phyloP scores from a whole-genome alignment of 2,329 filamentous ascomycete species.

The Penicillium griseofulvum region DNA sequence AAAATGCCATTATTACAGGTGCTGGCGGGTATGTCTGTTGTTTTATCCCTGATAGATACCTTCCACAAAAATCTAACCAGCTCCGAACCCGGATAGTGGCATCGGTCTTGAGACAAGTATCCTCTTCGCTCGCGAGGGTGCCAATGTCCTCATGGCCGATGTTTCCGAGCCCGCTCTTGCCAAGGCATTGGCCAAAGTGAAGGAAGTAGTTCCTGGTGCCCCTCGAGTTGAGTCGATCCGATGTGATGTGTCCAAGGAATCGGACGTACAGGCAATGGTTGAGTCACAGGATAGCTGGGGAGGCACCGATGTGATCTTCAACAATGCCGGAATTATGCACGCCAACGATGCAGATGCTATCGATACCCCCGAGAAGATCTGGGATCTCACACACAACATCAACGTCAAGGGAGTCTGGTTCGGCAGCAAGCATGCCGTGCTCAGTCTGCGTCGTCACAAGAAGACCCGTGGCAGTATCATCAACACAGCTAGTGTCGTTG shows the following conservation, averaged over 20 bases:
- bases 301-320: constrained; percentile 89
- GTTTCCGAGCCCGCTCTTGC: constrained; percentile 76
- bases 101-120: constrained; percentile 91
- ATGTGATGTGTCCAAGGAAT: constrained; percentile 79
- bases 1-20: constrained; percentile 76
- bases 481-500: constrained; percentile 89
- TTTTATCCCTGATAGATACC: background rate
- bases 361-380: constrained; percentile 83
- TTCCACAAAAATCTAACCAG: background rate
- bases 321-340: constrained; percentile 98
- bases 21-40: constrained; percentile 66
- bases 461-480: constrained; percentile 82
- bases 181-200: constrained; percentile 71
- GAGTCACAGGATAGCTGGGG: constrained; percentile 78
- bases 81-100: constrained; percentile 52
- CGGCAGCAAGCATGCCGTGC: constrained; percentile 85
- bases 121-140: constrained; percentile 85
- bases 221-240: constrained; percentile 28
- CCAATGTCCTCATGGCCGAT: constrained; percentile 79
- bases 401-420: constrained; percentile 99
- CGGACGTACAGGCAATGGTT: constrained; percentile 71
- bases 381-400: constrained; percentile 89
- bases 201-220: constrained; percentile 62
- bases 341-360: constrained; percentile 74
- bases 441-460: constrained; percentile 72